Percentiles rank a stretch among this genome's conserved stretches.
phyloP scores from a whole-genome alignment of 768 basidiomycete species.

The Postia placenta region DNA sequence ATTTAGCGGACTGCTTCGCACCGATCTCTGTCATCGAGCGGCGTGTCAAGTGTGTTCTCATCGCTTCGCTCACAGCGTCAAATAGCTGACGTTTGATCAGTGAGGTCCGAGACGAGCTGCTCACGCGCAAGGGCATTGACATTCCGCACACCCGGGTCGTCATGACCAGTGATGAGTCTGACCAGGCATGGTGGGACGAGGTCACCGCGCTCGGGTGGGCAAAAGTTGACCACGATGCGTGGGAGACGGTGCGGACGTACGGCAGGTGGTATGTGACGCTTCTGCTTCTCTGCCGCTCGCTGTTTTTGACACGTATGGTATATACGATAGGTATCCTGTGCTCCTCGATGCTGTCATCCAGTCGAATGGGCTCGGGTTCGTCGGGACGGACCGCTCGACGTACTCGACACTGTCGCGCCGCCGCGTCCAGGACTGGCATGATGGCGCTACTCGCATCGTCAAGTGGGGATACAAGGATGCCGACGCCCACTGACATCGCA shows the following conservation, averaged over 20 bases:
- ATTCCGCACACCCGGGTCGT: constrained; percentile 28
- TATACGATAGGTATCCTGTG: constrained; percentile 54
- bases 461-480: constrained; percentile 54
- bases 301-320: background rate
- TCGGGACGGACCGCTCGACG: constrained; percentile 68
- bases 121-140: constrained; percentile 23
- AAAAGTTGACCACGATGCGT: constrained; percentile 25
- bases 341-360: constrained; percentile 71
- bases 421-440: constrained; percentile 63
- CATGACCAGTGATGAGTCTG: constrained; percentile 38
- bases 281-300: background rate
- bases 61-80: too few relatives aligned
- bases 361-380: constrained; percentile 58
- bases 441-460: constrained; percentile 44
- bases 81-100: constrained; percentile 6
- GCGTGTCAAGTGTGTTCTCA: constrained; percentile 21
- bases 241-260: constrained; percentile 27
- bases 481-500: constrained; percentile 40
- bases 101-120: constrained; percentile 33
- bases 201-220: constrained; percentile 31
- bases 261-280: constrained; percentile 28
- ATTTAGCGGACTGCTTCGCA: constrained; percentile 32
- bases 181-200: constrained; percentile 34
- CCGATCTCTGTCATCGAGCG: constrained; percentile 28
- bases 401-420: constrained; percentile 62